Evolutionary conservation across 257 asterid genomes (phyloP).

Genomic region (Primulina tabacum): DNA sequence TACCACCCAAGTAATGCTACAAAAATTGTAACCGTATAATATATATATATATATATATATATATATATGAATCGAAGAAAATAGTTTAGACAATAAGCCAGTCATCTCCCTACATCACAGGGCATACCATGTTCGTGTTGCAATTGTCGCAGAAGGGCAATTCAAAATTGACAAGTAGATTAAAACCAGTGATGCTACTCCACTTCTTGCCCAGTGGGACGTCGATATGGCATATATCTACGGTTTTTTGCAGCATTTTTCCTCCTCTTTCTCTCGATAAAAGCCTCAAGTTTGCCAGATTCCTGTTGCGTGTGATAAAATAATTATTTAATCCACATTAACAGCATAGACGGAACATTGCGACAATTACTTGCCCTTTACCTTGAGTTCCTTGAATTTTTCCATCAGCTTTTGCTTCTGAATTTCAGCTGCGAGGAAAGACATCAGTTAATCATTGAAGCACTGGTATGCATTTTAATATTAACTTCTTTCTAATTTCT

Average conservation of each 20-base stretch:
- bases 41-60: too few species aligned
- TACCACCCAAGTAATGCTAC: too few species aligned
- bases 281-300: constrained; percentile 78
- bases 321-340: background rate
- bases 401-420: constrained; percentile 61
- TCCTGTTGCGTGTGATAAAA: constrained; percentile 38
- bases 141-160: background rate
- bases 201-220: constrained; percentile 39
- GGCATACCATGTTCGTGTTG: background rate
- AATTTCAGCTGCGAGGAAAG: constrained; percentile 66
- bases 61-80: background rate
- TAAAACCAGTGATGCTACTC: constrained; percentile 17
- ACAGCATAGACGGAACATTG: background rate
- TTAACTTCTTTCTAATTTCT: background rate
- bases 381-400: constrained; percentile 86
- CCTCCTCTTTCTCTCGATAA: constrained; percentile 73
- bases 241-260: constrained; percentile 90
- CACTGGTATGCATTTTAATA: background rate
- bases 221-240: constrained; percentile 80
- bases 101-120: background rate
- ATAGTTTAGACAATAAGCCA: background rate
- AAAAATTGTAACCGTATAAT: too few species aligned
- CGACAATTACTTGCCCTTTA: constrained; percentile 17
- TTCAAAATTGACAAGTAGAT: background rate
- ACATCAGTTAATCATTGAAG: background rate